Conservation (phyloP, 2,329 filamentous ascomycete genomes). For the Alternaria metachromatica region DNA sequence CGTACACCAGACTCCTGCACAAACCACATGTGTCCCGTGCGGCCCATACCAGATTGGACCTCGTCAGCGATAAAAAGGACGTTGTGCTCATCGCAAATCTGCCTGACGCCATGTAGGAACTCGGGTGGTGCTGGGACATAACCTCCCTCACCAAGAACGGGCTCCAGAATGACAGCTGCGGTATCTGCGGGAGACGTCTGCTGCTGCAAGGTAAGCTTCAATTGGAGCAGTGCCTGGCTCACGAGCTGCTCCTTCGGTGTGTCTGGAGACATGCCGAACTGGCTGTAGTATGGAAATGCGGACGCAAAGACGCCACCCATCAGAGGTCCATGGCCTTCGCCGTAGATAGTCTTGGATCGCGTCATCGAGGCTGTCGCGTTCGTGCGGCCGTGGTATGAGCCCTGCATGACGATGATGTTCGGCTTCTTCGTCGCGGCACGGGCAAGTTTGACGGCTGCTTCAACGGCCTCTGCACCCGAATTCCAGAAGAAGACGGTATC, state of each 20-base stretch:
- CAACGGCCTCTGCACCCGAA: conserved; percentile 39
- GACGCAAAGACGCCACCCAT: conserved; percentile 41
- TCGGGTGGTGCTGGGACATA: conserved; percentile 37
- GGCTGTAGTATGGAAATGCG: conserved; percentile 41
- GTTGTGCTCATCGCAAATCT: conserved; percentile 53
- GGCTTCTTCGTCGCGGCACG: conserved; percentile 40
- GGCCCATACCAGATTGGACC: conserved; percentile 54
- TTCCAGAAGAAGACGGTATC: conserved; percentile 42
- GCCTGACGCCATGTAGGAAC: conserved; percentile 45
- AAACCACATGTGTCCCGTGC: conserved; percentile 55
- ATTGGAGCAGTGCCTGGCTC: conserved; percentile 30
- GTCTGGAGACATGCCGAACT: conserved; percentile 29
- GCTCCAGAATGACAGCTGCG: conserved; percentile 39
- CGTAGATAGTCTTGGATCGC: conserved; percentile 39
- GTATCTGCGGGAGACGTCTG: conserved; percentile 38
- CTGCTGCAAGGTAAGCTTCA: conserved; percentile 35
- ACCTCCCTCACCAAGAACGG: conserved; percentile 38
- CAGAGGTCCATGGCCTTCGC: conserved; percentile 37
- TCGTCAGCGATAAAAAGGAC: conserved; percentile 55
- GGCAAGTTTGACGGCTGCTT: conserved; percentile 37
- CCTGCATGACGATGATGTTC: conserved; percentile 43
- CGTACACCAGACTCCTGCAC: conserved; percentile 52
- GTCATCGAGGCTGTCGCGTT: conserved; percentile 41
- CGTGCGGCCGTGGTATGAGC: conserved; percentile 40
- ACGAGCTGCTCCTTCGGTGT: conserved; percentile 37